phyloP scores from a whole-genome alignment of 805 yeast genomes.

The Zygoascus biomembranicola region DNA sequence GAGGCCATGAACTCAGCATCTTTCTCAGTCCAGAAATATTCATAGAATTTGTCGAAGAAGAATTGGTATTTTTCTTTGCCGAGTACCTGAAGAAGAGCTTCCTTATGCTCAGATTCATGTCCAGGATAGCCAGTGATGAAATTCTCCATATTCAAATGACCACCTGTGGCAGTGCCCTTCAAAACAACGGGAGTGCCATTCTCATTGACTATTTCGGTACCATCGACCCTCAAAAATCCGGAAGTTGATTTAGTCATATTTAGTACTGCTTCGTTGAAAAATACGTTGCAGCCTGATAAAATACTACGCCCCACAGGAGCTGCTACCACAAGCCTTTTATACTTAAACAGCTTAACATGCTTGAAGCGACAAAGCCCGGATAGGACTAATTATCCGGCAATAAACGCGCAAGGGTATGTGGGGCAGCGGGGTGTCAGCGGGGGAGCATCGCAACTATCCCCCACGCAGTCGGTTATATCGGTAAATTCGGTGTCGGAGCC shows the following conservation, averaged over 20 bases:
- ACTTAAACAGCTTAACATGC: no score
- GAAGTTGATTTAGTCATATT: neutral
- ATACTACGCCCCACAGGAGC: no score
- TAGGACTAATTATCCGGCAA: no score
- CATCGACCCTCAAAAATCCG: slow-evolving; percentile 34
- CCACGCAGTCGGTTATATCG: no score
- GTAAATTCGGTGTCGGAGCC: no score
- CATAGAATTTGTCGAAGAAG: slow-evolving; percentile 45
- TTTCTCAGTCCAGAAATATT: slow-evolving; percentile 44
- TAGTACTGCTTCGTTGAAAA: neutral
- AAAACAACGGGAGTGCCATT: slow-evolving; percentile 34
- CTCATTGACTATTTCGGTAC: slow-evolving; percentile 41
- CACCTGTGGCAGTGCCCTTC: slow-evolving; percentile 41
- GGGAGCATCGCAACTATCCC: no score
- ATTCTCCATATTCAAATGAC: slow-evolving; percentile 46
- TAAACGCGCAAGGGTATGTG: no score
- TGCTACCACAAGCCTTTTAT: no score
- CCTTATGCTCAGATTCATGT: slow-evolving; percentile 43
- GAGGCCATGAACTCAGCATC: slow-evolving; percentile 40
- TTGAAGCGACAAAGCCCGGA: no score
- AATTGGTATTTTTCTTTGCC: slow-evolving; percentile 42
- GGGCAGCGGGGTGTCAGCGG: no score
- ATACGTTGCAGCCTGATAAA: neutral
- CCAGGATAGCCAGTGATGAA: slow-evolving; percentile 51
- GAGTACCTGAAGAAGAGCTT: slow-evolving; percentile 32